phyloP scores from a whole-genome alignment of 176 grass and related monocot genomes.

The Oryza meridionalis region DNA sequence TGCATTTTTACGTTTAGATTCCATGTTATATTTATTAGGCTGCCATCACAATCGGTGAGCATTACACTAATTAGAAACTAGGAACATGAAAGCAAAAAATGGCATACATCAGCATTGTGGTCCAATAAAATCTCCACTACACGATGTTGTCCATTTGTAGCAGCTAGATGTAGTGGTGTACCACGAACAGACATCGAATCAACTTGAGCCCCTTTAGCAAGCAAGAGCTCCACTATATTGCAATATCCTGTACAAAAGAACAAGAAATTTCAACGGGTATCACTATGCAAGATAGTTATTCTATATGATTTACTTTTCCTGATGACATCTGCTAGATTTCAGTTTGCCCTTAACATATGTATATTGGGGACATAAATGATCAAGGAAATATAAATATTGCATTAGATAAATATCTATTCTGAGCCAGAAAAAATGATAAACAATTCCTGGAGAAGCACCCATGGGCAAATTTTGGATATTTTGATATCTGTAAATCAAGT shows the following conservation, averaged over 20 bases:
- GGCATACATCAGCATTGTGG: conserved; percentile 17
- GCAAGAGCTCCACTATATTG: conserved; percentile 15
- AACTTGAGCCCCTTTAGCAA: conserved; percentile 8
- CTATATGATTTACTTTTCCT: background rate
- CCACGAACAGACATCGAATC: conserved; percentile 27
- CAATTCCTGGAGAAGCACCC: no score
- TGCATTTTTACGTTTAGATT: no score
- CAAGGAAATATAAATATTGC: no score
- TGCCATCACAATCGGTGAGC: no score
- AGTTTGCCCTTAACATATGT: background rate
- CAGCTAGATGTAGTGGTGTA: conserved; percentile 29
- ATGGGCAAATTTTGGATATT: no score
- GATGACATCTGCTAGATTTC: background rate
- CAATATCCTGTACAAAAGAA: conserved; percentile 26
- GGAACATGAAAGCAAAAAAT: background rate
- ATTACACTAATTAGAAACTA: no score
- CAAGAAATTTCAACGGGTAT: background rate
- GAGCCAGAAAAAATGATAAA: no score
- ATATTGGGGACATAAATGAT: background rate
- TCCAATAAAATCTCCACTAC: background rate
- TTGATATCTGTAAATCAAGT: no score
- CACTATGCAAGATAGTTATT: background rate
- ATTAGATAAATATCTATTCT: no score
- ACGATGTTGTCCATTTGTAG: conserved; percentile 16
- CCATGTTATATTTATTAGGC: no score